These are phyloP conservation scores for Capsicum baccatum DNA, from an alignment of 257 asterid genomes.

Conservation along the genomic window DNA sequence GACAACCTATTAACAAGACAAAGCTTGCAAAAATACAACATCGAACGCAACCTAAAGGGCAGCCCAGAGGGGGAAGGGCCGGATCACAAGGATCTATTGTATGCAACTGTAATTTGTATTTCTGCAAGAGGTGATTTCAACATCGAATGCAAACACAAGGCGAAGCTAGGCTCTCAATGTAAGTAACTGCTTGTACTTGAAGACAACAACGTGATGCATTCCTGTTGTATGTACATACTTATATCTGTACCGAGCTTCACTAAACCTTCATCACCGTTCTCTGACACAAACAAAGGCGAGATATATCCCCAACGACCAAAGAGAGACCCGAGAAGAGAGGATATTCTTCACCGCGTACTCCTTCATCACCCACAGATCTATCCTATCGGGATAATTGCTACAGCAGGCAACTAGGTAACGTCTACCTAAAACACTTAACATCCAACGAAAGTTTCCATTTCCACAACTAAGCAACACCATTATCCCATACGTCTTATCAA, in stretches of 20 bases:
- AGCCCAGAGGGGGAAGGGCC: no score
- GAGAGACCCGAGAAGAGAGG: background rate
- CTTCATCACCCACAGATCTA: conserved; percentile 42
- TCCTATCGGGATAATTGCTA: background rate
- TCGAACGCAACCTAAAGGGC: background rate
- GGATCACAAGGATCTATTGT: no score
- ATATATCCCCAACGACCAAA: background rate
- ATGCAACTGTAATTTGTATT: no score
- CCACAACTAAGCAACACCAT: conserved; percentile 11
- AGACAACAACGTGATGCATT: background rate
- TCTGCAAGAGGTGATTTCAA: background rate
- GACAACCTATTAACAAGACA: background rate
- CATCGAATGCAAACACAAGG: conserved; percentile 24
- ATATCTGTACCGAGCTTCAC: conserved; percentile 8
- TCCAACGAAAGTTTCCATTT: background rate
- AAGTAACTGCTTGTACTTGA: conserved; percentile 29
- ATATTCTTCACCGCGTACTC: conserved; percentile 34
- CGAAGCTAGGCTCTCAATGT: conserved; percentile 38
- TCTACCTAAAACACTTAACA: conserved; percentile 26
- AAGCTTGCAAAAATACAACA: background rate
- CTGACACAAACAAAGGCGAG: conserved; percentile 35
- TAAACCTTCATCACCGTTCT: conserved; percentile 31
- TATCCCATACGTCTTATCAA: background rate
- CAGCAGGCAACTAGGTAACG: conserved; percentile 26
- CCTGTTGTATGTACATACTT: conserved; percentile 28